Base-by-base conservation (phyloP, 108 stramenopile species). In the Epithemia pelagica region DNA sequence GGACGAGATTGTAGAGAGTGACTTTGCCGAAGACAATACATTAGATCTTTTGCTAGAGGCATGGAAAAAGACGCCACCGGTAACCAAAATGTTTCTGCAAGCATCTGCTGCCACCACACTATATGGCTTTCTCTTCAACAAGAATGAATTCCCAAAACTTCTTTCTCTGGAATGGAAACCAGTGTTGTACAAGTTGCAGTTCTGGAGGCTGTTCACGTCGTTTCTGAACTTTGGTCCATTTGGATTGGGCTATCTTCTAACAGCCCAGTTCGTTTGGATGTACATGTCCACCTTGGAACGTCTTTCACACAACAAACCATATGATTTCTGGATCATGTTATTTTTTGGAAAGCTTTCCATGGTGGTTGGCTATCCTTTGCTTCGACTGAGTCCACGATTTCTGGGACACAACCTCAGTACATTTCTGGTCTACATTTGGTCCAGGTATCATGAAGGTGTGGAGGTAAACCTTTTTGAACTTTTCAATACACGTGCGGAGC, bases 211-310 rank as follows among this genome's bases (percentile, higher is more conserved):
- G n/a, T 64, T 94, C 28, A 94, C 95, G 15, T 79, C 87, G 22
- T 96, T 96, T 71, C 69, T 96, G 29, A 91, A 94, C 71, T 87
- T 92, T 75, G 95, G 95, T 23, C 89, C 89, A 5, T 66, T 96
- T 56, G 90, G 92, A 8, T 63, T 94, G 29, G 82, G 85, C 52
- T 96, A 91, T 69, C 58, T 81, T 27, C 77, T 96, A 80, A 92
- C 95, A 3, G 73, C 78, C 20, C 92, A 94, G 22, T 96, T 96
- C 67, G 79, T 96, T n/a, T 96, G 95, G 95, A 94, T 87, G 27
- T 96, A 98, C 80, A 98, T 98, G 97, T 77, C 87, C 53, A 90
- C 92, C 19, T 68, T 98, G 75, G 97, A 98, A 75, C 78, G 92
- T 65, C 69, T 97, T 62, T 78, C 89, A 71, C 95, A 95, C 78